Percentiles rank a stretch among this genome's conserved stretches.
Evolutionary conservation across 2,329 filamentous ascomycete genomes (phyloP).

Genomic region (Arachnomyces sp.): DNA sequence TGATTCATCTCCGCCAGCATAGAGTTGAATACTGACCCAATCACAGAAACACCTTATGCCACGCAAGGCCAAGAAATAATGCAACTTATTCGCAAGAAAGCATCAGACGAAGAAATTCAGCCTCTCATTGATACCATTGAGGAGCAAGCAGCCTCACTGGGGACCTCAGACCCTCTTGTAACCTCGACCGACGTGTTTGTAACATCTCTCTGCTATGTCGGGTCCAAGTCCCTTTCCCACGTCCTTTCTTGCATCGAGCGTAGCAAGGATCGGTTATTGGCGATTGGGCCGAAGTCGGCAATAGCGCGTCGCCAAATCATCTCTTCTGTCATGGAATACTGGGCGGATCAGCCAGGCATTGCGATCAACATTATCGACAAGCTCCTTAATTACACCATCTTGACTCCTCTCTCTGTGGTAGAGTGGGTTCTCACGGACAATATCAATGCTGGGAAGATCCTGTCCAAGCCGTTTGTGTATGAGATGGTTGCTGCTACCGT

Average conservation of each 20-base stretch:
- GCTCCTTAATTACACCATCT: slow-evolving; percentile 91
- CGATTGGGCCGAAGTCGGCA: slow-evolving; percentile 66
- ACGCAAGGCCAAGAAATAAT: slow-evolving; percentile 77
- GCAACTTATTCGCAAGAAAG: slow-evolving; percentile 71
- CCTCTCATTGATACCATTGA: slow-evolving; percentile 72
- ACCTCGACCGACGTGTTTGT: slow-evolving; percentile 90
- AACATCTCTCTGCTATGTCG: slow-evolving; percentile 85
- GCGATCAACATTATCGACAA: slow-evolving; percentile 93
- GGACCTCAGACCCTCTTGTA: slow-evolving; percentile 65
- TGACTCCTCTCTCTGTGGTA: slow-evolving; percentile 75
- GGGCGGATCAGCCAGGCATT: slow-evolving; percentile 83
- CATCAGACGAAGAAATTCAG: slow-evolving; percentile 77
- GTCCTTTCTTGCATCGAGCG: slow-evolving; percentile 93
- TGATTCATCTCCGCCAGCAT: not conserved
- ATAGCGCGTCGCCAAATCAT: slow-evolving; percentile 80
- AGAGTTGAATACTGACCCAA: slow-evolving; percentile 10
- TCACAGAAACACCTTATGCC: slow-evolving; percentile 66
- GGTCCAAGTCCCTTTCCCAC: slow-evolving; percentile 91
- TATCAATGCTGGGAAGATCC: slow-evolving; percentile 54
- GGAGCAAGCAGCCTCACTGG: slow-evolving; percentile 60
- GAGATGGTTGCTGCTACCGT: slow-evolving; percentile 87
- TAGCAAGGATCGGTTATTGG: slow-evolving; percentile 78
- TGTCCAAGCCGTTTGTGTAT: slow-evolving; percentile 70
- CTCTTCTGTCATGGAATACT: slow-evolving; percentile 82
- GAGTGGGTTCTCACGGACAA: slow-evolving; percentile 76